phyloP scores from a whole-genome alignment of 2,329 filamentous ascomycete species.

The Fusarium sacchari region DNA sequence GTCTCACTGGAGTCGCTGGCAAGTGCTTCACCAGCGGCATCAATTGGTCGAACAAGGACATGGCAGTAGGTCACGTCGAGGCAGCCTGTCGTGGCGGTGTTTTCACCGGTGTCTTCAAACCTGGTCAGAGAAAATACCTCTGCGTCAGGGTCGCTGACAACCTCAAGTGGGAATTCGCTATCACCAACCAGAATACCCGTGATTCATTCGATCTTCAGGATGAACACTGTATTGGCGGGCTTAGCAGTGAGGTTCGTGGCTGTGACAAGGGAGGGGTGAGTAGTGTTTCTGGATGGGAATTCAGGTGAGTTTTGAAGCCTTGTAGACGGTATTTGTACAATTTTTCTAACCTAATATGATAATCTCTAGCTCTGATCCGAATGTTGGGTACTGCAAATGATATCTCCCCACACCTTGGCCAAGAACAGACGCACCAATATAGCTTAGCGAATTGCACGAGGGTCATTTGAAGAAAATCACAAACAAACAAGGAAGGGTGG shows the following conservation, averaged over 20 bases:
- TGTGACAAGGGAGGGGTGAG: neutral
- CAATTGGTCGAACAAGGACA: neutral
- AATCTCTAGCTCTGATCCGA: neutral
- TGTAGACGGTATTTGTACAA: neutral
- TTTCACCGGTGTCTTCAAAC: neutral
- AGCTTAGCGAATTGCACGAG: accelerated
- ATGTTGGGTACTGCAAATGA: neutral
- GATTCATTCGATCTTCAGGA: neutral
- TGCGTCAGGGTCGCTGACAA: neutral
- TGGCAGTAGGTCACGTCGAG: neutral
- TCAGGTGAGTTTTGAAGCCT: neutral
- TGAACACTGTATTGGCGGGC: neutral
- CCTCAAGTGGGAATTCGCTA: neutral
- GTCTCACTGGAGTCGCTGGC: neutral
- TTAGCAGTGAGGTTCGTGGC: neutral
- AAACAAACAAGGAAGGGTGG: neutral
- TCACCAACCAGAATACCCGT: neutral
- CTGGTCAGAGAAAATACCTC: neutral
- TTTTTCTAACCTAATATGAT: neutral
- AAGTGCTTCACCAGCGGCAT: neutral
- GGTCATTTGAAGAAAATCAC: neutral
- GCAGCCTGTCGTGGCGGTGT: neutral
- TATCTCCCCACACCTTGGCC: neutral
- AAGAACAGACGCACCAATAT: neutral
- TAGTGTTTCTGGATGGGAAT: neutral